phyloP scores from a whole-genome alignment of 2,329 filamentous ascomycete genomes.

The Sclerotinia borealis region DNA sequence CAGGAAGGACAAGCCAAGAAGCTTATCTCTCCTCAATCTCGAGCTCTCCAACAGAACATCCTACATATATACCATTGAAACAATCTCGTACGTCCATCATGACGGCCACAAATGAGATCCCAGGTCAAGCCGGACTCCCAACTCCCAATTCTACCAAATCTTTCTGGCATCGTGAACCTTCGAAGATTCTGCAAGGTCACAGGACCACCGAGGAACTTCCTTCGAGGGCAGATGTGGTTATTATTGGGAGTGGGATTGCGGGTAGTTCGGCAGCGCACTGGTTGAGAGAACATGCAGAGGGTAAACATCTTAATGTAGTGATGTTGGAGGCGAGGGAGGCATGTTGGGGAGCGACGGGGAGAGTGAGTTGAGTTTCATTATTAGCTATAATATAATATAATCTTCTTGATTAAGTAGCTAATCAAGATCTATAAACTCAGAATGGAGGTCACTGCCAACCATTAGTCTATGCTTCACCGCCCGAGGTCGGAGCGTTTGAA shows the following conservation, averaged over 20 bases:
- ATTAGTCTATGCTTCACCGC: slow-evolving; percentile 53
- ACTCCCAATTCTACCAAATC: slow-evolving; percentile 54
- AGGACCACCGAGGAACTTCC: slow-evolving; percentile 61
- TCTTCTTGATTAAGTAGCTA: not conserved
- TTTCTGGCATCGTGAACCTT: slow-evolving; percentile 70
- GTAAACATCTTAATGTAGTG: slow-evolving; percentile 48
- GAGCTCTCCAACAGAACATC: not conserved
- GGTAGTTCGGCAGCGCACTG: slow-evolving; percentile 65
- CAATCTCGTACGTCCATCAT: not conserved
- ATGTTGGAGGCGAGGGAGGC: slow-evolving; percentile 74
- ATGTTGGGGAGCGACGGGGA: slow-evolving; percentile 78
- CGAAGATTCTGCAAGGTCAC: slow-evolving; percentile 57
- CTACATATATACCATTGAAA: not conserved
- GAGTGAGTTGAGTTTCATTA: slow-evolving; percentile 46
- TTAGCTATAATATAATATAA: slow-evolving; percentile 1
- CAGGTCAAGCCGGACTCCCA: slow-evolving; percentile 42
- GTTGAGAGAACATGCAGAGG: slow-evolving; percentile 42
- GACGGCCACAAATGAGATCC: not conserved
- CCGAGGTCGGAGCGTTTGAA: slow-evolving; percentile 64
- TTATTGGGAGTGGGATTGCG: slow-evolving; percentile 72
- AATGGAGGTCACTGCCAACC: slow-evolving; percentile 74
- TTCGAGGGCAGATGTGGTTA: slow-evolving; percentile 56
- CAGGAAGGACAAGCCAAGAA: not conserved
- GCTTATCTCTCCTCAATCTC: not conserved
- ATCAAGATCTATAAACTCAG: slow-evolving; percentile 31